phyloP scores from a whole-genome alignment of 495 filamentous ascomycete genomes.

The Tetracladium setigerum region DNA sequence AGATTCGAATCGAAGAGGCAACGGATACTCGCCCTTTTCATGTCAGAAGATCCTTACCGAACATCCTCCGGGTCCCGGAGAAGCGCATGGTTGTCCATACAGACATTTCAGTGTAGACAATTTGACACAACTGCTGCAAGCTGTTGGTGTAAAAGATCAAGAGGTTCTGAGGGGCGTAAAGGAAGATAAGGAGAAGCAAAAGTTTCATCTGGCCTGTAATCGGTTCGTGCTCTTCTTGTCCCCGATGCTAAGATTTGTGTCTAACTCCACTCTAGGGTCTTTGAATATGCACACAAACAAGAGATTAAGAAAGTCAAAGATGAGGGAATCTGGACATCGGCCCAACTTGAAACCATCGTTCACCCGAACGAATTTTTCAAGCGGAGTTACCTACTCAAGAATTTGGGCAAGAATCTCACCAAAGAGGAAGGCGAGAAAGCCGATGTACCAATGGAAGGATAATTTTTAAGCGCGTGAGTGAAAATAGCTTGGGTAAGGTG shows the following conservation, averaged over 20 bases:
- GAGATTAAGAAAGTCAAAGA: conserved; percentile 89
- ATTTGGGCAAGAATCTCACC: conserved; percentile 38
- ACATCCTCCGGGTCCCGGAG: conserved; percentile 71
- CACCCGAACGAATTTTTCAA: conserved; percentile 99
- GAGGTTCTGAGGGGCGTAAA: conserved; percentile 71
- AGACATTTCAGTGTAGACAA: conserved; percentile 87
- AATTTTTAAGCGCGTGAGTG: too few relatives aligned
- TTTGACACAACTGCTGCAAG: conserved; percentile 62
- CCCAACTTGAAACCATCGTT: conserved; percentile 86
- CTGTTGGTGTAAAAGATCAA: conserved; percentile 67
- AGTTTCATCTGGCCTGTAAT: conserved; percentile 96
- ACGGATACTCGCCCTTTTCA: conserved; percentile 81
- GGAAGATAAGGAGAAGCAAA: conserved; percentile 80
- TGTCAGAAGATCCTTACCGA: conserved; percentile 94
- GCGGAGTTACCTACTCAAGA: conserved; percentile 81
- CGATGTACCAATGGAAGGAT: conserved; percentile 45
- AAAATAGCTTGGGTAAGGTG: neutral
- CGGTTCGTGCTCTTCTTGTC: conserved; percentile 11
- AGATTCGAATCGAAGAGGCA: conserved; percentile 74
- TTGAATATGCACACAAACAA: conserved; percentile 77
- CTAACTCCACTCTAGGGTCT: conserved; percentile 47
- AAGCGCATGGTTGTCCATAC: conserved; percentile 93
- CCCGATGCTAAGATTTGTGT: neutral
- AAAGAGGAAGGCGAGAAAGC: conserved; percentile 24
- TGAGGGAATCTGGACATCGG: conserved; percentile 63